These are phyloP conservation scores for Stachybotrys echinatus DNA, from an alignment of 2,329 filamentous ascomycete genomes.

Conservation along the genomic window DNA sequence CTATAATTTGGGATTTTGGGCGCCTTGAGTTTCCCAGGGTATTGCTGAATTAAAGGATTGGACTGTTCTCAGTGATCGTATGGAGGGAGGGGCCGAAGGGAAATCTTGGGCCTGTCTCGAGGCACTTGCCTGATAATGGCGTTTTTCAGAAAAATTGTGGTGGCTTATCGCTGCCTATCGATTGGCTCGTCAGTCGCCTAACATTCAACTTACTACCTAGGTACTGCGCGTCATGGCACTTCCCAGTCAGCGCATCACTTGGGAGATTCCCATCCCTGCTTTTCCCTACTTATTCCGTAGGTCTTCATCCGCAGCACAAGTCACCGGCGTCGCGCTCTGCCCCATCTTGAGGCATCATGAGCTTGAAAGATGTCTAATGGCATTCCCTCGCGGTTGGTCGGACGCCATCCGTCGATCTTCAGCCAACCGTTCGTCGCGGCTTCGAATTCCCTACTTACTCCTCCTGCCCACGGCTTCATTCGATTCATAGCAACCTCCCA, in stretches of 20 bases:
- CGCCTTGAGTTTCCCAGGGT: too few relatives aligned
- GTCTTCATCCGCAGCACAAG: background rate
- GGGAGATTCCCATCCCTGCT: background rate
- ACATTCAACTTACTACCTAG: slow-evolving; percentile 2
- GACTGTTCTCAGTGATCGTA: background rate
- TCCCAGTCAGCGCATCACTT: background rate
- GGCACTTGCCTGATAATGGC: background rate
- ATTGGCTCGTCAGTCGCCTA: slow-evolving; percentile 21
- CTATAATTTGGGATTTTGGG: too few relatives aligned
- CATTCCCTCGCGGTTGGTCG: slow-evolving; percentile 27
- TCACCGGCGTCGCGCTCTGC: slow-evolving; percentile 13
- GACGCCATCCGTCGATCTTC: slow-evolving; percentile 26
- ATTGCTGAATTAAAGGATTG: background rate
- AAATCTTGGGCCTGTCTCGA: background rate
- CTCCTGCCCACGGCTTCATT: background rate
- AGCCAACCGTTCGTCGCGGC: slow-evolving; percentile 11
- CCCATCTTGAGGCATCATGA: slow-evolving; percentile 28
- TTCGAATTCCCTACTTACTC: background rate
- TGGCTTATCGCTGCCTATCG: slow-evolving; percentile 35
- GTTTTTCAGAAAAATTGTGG: slow-evolving; percentile 30
- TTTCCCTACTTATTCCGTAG: background rate
- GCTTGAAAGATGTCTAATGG: slow-evolving; percentile 35
- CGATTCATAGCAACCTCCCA: background rate
- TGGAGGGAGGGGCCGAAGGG: background rate
- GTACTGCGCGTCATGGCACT: background rate